Percentiles rank a stretch among this genome's conserved stretches.
These are phyloP conservation scores for Rhizophora mangle DNA, from an alignment of 345 rosid species.

Conservation along the genomic window DNA sequence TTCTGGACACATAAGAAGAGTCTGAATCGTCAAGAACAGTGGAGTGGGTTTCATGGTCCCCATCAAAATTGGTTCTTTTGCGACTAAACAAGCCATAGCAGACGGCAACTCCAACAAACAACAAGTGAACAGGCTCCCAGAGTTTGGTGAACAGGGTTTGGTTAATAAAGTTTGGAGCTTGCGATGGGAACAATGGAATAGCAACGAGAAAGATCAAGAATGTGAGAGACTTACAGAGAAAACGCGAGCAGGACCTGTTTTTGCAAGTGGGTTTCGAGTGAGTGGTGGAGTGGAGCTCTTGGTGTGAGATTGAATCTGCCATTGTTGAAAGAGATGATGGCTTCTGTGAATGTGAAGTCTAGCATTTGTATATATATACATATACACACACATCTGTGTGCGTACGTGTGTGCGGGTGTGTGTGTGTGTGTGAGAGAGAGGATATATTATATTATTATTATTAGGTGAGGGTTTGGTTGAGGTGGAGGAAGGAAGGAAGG, in stretches of 20 bases:
- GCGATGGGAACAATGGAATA: conserved; percentile 69
- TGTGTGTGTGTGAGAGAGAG: too few relatives aligned
- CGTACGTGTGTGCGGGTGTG: too few relatives aligned
- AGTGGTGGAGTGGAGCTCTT: conserved; percentile 5
- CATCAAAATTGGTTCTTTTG: conserved; percentile 38
- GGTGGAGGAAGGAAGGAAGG: conserved; percentile 23
- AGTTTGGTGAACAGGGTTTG: conserved; percentile 46
- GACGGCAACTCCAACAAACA: conserved; percentile 75
- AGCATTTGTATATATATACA: too few relatives aligned
- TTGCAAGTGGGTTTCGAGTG: background rate
- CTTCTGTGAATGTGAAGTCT: conserved; percentile 3
- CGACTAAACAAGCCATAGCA: conserved; percentile 81
- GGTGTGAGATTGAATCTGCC: conserved; percentile 41
- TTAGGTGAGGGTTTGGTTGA: too few relatives aligned
- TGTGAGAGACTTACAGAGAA: conserved; percentile 51
- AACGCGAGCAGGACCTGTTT: conserved; percentile 25
- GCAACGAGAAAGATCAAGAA: conserved; percentile 54
- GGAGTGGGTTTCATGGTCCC: conserved; percentile 24
- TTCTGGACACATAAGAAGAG: conserved; percentile 41
- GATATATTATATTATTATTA: too few relatives aligned
- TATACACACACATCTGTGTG: too few relatives aligned
- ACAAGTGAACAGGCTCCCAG: conserved; percentile 69
- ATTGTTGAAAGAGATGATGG: conserved; percentile 27
- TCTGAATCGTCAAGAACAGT: conserved; percentile 33
- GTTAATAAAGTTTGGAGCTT: conserved; percentile 62